Base-by-base conservation (phyloP, 1,284 basidiomycete genomes). In the Neonothopanus nambi region DNA sequence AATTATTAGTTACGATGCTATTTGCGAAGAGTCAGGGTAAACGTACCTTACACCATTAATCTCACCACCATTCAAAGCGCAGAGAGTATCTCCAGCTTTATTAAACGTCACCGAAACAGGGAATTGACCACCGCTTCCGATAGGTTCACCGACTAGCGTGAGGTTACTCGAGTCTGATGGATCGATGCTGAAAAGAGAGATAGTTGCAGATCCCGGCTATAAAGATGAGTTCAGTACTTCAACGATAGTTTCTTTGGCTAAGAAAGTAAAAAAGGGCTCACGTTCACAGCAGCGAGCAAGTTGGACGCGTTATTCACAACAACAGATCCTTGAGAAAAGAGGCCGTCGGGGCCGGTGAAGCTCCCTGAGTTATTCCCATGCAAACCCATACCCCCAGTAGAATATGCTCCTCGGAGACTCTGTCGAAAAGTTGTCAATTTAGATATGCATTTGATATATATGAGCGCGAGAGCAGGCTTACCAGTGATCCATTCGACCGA, bases 131-230 rank as follows among this genome's bases (percentile, higher is more conserved):
- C 71, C 74, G 24, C 68, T 71, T 15, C 67, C 65, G 6, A 73
- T 65, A 11, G 76, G 74, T 44, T 64, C 60, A 2, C 77, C 78
- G 24, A 79, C 63, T 64, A 70, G 66, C 13, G 61, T 61, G 35
- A 79, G 61, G 44, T 68, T 60, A 9, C 71, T 69, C 0, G 78
- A 75, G 56, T 74, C 64, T 20, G 60, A 64, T 5, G 72, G 65
- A 60, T 78, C 66, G 63, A 80, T 75, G 38, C 60, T 61, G 64
- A 79, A 79, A 52, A 76, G 63, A 4, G 75, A 68, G 12, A 78
- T 57, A 0, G 76, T 79, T 62, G 75, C 75, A 5, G 77, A 79
- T 15, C 76, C 78, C 20, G 77, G 51, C 74, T 78, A 57, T 37
- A 56, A 11, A 55, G 18, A 35, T 36, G 43, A 48, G 38, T 12